Percentiles rank a stretch among this genome's conserved stretches.
These are phyloP conservation scores for Phytophthora rubi DNA, from an alignment of 352 stramenopile genomes.

Conservation along the genomic window DNA sequence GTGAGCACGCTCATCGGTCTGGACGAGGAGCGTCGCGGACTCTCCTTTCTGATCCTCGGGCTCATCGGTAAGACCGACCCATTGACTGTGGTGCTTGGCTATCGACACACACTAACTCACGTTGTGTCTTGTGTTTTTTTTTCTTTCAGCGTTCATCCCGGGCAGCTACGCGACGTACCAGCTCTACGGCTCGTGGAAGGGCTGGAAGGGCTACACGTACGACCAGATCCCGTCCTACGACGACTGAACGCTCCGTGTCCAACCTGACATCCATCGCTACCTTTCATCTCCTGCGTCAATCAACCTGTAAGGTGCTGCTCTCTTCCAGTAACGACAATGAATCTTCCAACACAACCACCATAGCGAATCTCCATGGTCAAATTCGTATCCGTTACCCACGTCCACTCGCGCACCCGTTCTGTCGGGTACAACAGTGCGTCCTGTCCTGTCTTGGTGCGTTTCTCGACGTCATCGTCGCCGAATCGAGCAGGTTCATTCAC, in stretches of 20 bases:
- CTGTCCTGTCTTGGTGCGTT: slow-evolving; percentile 23
- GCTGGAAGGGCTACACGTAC: slow-evolving; percentile 88
- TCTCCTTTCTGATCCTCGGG: slow-evolving; percentile 82
- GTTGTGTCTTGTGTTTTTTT: background rate
- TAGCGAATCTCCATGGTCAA: slow-evolving; percentile 9
- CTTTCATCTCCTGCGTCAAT: background rate
- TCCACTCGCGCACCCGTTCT: slow-evolving; percentile 3
- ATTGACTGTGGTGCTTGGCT: background rate
- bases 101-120: background rate
- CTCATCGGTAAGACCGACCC: slow-evolving; percentile 58
- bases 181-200: slow-evolving; percentile 83
- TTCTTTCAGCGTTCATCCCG: slow-evolving; percentile 73
- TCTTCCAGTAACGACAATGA: background rate
- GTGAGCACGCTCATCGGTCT: slow-evolving; percentile 79
- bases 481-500: slow-evolving; percentile 19
- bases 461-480: slow-evolving; percentile 33
- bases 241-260: slow-evolving; percentile 44
- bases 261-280: background rate
- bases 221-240: slow-evolving; percentile 87
- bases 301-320: background rate
- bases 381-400: slow-evolving; percentile 5
- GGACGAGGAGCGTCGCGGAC: slow-evolving; percentile 71
- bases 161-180: slow-evolving; percentile 82
- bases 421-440: slow-evolving; percentile 2
- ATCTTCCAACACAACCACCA: background rate